Evolutionary conservation across 805 yeast species (phyloP).

Genomic region (Hagleromyces aurorensis): DNA sequence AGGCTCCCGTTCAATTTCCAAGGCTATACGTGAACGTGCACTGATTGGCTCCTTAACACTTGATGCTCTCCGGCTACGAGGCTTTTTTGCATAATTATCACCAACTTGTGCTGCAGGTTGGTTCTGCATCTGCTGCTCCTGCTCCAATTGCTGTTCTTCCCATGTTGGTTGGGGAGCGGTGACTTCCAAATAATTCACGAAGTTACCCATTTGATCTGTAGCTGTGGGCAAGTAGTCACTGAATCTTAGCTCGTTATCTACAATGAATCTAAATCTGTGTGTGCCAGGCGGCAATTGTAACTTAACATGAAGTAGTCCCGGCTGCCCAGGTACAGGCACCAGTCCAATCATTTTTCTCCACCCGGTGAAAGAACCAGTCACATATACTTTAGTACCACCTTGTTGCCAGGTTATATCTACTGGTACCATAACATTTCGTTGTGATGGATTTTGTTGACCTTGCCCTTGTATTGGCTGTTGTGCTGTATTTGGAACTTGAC

Average conservation of each 20-base stretch:
- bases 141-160: slow-evolving; percentile 27
- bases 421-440: slow-evolving; percentile 30
- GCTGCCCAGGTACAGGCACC: slow-evolving; percentile 33
- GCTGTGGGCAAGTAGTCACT: slow-evolving; percentile 91
- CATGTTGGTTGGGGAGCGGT: slow-evolving; percentile 32
- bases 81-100: slow-evolving; percentile 2
- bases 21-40: slow-evolving; percentile 46
- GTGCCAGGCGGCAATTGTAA: slow-evolving; percentile 83
- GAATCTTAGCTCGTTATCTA: slow-evolving; percentile 85
- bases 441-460: slow-evolving; percentile 6
- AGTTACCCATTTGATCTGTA: slow-evolving; percentile 93
- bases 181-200: slow-evolving; percentile 85
- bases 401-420: slow-evolving; percentile 86
- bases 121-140: slow-evolving; percentile 19
- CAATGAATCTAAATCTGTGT: slow-evolving; percentile 87
- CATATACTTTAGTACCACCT: slow-evolving; percentile 94
- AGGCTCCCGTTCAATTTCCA: slow-evolving; percentile 32
- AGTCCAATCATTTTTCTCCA: slow-evolving; percentile 98
- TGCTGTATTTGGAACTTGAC: too few relatives aligned
- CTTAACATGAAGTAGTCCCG: slow-evolving; percentile 48
- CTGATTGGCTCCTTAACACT: slow-evolving; percentile 17
- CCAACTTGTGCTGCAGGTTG: slow-evolving; percentile 9
- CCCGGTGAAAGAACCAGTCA: slow-evolving; percentile 95
- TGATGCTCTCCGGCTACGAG: slow-evolving; percentile 2
- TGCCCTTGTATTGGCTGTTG: slow-evolving; percentile 5